A percentile compares a stretch with the other conserved stretches of the same genome.
These are phyloP conservation scores for Stephanodiscus minutulus DNA, from an alignment of 108 stramenopile species.

Conservation along the genomic window DNA sequence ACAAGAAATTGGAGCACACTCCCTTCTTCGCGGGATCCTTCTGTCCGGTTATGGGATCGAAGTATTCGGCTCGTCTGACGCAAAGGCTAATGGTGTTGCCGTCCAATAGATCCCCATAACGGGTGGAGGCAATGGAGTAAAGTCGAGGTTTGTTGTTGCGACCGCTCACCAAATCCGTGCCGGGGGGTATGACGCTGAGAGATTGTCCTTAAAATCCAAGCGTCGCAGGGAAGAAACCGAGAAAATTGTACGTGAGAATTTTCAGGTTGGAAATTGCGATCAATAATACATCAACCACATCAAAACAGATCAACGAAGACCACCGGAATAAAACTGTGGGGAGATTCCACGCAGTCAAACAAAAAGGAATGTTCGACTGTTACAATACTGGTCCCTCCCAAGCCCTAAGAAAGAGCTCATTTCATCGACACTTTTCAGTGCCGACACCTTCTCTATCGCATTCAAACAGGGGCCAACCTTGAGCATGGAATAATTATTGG, in stretches of 20 bases:
- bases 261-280: background rate
- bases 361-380: background rate
- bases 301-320: too few relatives aligned
- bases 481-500: background rate
- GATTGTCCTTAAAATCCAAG: conserved; percentile 49
- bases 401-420: background rate
- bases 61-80: conserved; percentile 84
- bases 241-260: background rate
- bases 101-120: conserved; percentile 83
- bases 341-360: background rate
- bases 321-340: background rate
- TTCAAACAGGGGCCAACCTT: background rate
- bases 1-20: conserved; percentile 81
- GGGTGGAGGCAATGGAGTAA: conserved; percentile 86
- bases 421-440: conserved; percentile 2
- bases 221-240: background rate
- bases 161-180: conserved; percentile 52
- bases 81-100: conserved; percentile 82
- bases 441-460: background rate
- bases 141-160: conserved; percentile 77
- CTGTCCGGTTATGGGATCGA: conserved; percentile 65
- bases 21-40: conserved; percentile 73
- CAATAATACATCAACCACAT: background rate
- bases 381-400: background rate
- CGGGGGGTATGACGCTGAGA: conserved; percentile 82